Conservation (phyloP, 805 yeast genomes). For the Yamadazyma sp. region DNA sequence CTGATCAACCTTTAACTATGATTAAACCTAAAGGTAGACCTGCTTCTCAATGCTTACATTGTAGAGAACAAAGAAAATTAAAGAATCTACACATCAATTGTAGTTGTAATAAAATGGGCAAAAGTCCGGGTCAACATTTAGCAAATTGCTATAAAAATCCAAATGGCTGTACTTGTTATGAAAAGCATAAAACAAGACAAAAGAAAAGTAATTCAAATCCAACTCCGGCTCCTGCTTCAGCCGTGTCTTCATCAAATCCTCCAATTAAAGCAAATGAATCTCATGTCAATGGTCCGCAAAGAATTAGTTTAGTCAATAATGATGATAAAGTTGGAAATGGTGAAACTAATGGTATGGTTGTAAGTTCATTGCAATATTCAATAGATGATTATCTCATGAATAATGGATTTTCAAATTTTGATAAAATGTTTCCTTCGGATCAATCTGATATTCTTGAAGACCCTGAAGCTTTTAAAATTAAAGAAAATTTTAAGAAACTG, state of each 20-base stretch:
- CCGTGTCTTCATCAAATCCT: background rate
- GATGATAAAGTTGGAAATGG: conserved; percentile 5
- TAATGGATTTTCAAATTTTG: conserved; percentile 1
- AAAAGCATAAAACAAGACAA: conserved; percentile 14
- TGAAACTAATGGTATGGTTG: conserved; percentile 10
- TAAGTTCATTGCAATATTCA: conserved; percentile 4
- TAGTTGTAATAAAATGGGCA: conserved; percentile 59
- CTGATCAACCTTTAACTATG: conserved; percentile 86
- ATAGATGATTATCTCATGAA: conserved; percentile 5
- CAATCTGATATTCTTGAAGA: too few species aligned
- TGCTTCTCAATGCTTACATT: conserved; percentile 84
- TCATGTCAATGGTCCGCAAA: background rate
- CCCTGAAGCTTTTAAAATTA: too few species aligned
- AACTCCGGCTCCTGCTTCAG: background rate
- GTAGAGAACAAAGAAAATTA: conserved; percentile 68
- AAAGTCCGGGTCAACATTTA: conserved; percentile 35
- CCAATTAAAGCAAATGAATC: conserved; percentile 1
- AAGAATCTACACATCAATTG: conserved; percentile 70
- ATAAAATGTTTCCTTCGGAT: too few species aligned
- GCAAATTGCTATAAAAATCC: conserved; percentile 38
- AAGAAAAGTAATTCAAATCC: conserved; percentile 3
- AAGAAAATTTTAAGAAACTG: too few species aligned
- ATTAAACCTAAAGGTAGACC: conserved; percentile 98
- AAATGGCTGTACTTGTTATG: conserved; percentile 38
- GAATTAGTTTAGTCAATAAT: background rate